These are phyloP conservation scores for Batrachochytrium dendrobatidis DNA, from an alignment of 371 early-diverging fungal species.

Conservation along the genomic window DNA sequence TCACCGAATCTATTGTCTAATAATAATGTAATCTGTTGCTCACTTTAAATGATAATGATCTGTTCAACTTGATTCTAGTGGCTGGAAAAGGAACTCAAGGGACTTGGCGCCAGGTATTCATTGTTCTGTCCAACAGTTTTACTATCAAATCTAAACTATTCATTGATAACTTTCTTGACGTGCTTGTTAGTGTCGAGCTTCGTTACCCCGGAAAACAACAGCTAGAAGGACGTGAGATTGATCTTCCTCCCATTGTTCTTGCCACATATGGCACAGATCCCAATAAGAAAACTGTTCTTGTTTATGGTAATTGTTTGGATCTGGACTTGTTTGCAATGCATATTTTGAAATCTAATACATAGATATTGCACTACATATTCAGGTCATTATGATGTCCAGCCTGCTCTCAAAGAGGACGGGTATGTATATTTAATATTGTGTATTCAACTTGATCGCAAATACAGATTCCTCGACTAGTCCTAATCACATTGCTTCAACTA, in stretches of 20 bases:
- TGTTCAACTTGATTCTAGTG: conserved; percentile 46
- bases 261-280: conserved; percentile 85
- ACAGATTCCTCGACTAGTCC: not conserved
- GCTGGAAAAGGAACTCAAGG: conserved; percentile 65
- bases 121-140: not conserved
- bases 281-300: conserved; percentile 87
- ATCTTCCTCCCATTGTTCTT: conserved; percentile 87
- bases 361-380: not conserved
- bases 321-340: no score
- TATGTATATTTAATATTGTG: conserved; percentile 64
- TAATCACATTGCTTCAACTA: no score
- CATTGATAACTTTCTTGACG: conserved; percentile 6
- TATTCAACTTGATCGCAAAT: not conserved
- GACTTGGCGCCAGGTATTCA: conserved; percentile 59
- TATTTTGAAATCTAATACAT: not conserved
- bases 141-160: not conserved
- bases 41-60: not conserved
- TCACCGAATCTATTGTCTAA: not conserved
- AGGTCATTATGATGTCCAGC: conserved; percentile 90
- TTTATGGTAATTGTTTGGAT: conserved; percentile 63
- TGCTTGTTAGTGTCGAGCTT: conserved; percentile 36
- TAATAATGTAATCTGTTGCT: no score
- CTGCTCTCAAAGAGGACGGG: conserved; percentile 88
- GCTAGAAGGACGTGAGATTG: conserved; percentile 66
- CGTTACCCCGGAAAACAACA: conserved; percentile 78